Conservation (phyloP, 305 asterid genomes). For the Fraxinus latifolia region DNA sequence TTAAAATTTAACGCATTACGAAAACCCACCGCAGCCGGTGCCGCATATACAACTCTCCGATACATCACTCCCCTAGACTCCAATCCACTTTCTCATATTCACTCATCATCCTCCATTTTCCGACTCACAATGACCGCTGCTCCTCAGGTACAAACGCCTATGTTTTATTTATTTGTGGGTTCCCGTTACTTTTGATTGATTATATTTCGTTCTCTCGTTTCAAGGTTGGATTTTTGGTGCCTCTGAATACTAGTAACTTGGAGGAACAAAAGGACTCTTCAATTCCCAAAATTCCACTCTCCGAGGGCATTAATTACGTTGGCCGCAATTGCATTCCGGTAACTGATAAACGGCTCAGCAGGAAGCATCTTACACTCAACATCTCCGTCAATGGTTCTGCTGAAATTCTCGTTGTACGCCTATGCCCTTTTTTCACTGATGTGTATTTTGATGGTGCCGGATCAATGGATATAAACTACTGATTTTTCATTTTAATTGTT, state of each 20-base stretch:
- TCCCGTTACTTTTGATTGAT: background rate
- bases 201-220: background rate
- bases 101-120: background rate
- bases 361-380: constrained; percentile 61
- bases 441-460: background rate
- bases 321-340: constrained; percentile 72
- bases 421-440: background rate
- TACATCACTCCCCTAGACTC: background rate
- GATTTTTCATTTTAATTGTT: background rate
- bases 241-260: constrained; percentile 38
- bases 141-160: constrained; percentile 29
- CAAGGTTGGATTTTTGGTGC: constrained; percentile 71
- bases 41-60: background rate
- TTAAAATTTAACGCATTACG: background rate
- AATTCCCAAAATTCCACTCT: constrained; percentile 59
- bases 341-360: constrained; percentile 82
- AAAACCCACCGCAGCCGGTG: background rate
- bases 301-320: constrained; percentile 49
- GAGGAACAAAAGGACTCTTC: constrained; percentile 44
- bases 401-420: constrained; percentile 58
- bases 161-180: background rate
- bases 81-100: background rate
- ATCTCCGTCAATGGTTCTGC: constrained; percentile 53
- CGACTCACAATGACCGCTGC: constrained; percentile 35
- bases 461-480: background rate